Evolutionary conservation across 441 rosid species (phyloP).

Genomic region (Heliophila coronopifolia): DNA sequence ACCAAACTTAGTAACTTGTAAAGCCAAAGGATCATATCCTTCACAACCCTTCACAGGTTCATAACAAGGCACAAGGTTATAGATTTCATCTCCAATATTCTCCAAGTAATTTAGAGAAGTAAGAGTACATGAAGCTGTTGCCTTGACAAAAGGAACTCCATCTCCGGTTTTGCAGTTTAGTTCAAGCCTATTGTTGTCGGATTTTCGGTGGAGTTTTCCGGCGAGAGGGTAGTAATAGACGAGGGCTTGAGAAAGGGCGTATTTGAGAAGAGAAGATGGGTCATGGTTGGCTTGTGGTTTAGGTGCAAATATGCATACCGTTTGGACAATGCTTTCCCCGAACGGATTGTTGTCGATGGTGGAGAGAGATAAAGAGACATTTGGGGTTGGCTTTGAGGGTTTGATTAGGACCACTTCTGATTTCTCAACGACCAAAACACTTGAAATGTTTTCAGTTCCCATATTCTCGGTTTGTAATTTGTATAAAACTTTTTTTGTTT

Average conservation of each 20-base stretch:
- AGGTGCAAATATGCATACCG: constrained; percentile 40
- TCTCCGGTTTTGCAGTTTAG: constrained; percentile 2
- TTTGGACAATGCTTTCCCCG: constrained; percentile 39
- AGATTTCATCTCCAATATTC: constrained; percentile 28
- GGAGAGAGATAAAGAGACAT: constrained; percentile 40
- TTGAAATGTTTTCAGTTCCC: constrained; percentile 22
- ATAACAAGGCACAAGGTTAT: constrained; percentile 34
- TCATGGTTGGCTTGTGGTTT: constrained; percentile 15
- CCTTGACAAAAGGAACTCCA: constrained; percentile 22
- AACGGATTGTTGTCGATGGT: constrained; percentile 47
- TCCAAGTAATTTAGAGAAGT: constrained; percentile 35
- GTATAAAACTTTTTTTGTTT: too few species aligned
- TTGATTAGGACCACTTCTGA: constrained; percentile 33
- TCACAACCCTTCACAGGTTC: constrained; percentile 26
- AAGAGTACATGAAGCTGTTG: constrained; percentile 19
- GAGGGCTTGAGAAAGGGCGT: constrained; percentile 26
- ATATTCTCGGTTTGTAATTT: neutral
- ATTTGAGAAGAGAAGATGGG: constrained; percentile 21
- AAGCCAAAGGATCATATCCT: constrained; percentile 34
- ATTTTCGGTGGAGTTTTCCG: constrained; percentile 26
- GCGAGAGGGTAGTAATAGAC: constrained; percentile 30
- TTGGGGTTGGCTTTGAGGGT: constrained; percentile 44
- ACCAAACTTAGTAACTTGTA: constrained; percentile 43
- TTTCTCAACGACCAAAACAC: constrained; percentile 32
- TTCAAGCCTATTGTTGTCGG: constrained; percentile 23